Conservation (phyloP, 441 rosid genomes). For the Kokia cookei region DNA sequence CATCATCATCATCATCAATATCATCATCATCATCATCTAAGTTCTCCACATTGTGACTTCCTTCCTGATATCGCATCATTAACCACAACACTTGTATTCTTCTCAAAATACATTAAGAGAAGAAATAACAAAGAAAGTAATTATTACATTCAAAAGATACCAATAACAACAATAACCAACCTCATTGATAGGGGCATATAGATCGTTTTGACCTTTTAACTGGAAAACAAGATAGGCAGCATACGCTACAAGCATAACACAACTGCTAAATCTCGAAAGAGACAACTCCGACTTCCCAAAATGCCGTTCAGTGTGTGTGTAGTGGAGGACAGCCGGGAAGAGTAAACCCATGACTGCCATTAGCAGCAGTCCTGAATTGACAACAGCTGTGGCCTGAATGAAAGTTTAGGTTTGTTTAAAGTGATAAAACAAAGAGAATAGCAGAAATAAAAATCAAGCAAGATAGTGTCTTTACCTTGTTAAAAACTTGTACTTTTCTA, state of each 20-base stretch:
- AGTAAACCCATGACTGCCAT: slow-evolving; percentile 95
- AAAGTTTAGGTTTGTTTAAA: slow-evolving; percentile 11
- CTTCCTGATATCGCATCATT: slow-evolving; percentile 45
- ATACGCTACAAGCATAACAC: slow-evolving; percentile 84
- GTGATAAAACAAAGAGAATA: not conserved
- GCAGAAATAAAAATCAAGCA: not conserved
- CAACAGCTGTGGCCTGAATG: slow-evolving; percentile 60
- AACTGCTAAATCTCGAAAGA: slow-evolving; percentile 91
- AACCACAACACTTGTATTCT: slow-evolving; percentile 5
- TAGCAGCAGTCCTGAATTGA: slow-evolving; percentile 78
- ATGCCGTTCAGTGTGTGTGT: slow-evolving; percentile 73
- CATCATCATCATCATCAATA: slow-evolving; percentile 26
- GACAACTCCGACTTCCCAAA: slow-evolving; percentile 82
- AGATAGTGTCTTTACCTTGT: not conserved
- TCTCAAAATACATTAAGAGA: not conserved
- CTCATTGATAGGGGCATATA: slow-evolving; percentile 57
- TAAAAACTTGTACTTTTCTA: too few species aligned
- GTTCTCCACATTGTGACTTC: slow-evolving; percentile 35
- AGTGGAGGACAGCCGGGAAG: slow-evolving; percentile 86
- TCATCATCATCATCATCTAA: slow-evolving; percentile 50
- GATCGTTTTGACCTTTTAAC: slow-evolving; percentile 47
- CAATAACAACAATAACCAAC: slow-evolving; percentile 26
- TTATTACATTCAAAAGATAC: not conserved
- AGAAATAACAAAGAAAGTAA: not conserved
- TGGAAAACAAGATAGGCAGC: slow-evolving; percentile 75